Base-by-base conservation (phyloP, 2,329 filamentous ascomycete genomes). In the Ceratocystiopsis minuta region DNA sequence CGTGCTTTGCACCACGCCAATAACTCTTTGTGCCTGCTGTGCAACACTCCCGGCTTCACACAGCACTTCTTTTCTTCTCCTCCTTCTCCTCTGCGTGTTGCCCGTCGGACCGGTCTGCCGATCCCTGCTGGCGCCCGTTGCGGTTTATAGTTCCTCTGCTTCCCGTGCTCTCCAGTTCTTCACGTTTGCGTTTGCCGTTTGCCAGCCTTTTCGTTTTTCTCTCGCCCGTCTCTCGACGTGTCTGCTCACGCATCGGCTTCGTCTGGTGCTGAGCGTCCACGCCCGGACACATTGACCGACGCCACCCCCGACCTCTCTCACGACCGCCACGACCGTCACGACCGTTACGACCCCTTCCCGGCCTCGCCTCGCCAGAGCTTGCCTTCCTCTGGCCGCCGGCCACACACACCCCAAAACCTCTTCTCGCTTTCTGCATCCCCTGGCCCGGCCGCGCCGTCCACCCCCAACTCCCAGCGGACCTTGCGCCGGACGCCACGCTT, bases 301-400 rank as follows among this genome's bases (percentile, higher is more conserved):
- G 37, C 40, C 39, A 34, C 31, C 36, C 45, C 45, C 20, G 28
- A 34, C 37, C 31, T 46, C 36, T 50, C 46, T 68, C 55, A 69
- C 63, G 67, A 71, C 67, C 62, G 62, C 66, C 60, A 70, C 70
- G 67, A 70, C 55, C 59, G 52, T 59, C 55, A 70, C 66, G 66
- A 66, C 31, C 31, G 31, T 12, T 11, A 32, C 31, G 31, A 11
- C 31, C 31, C 31, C 11, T 32, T 32, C 31, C 11, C 31, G 16
- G 41, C 37, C 12, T 24, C 35, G 15, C 36, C 41, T 32, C 45
- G 46, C 9, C 45, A 45, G 35, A 52, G 53, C 47, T 60, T 61
- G 48, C 57, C 60, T 54, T 59, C 63, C 20, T 65, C 67, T 24
- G 7, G 20, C 20, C 20, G 7, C 20, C 20, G 20, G 20, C 20